A percentile compares a stretch with the other conserved stretches of the same genome.
Conservation (phyloP, 371 early-diverging fungal species). For the Lichtheimia corymbifera region DNA sequence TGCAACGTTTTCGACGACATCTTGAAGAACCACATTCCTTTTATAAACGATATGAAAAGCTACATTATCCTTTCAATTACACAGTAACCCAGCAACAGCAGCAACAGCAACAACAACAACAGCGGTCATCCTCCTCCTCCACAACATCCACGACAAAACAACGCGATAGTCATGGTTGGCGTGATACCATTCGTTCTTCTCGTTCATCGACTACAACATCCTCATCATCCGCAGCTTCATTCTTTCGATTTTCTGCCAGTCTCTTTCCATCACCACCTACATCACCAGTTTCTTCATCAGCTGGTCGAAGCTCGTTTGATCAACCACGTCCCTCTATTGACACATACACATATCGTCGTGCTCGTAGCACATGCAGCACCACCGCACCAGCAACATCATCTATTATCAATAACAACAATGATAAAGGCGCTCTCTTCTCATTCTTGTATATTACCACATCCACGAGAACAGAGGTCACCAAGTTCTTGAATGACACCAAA, state of each 20-base stretch:
- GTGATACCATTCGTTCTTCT: background rate
- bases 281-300: constrained; percentile 3
- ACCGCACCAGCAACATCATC: constrained; percentile 1
- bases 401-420: background rate
- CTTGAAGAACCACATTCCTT: constrained; percentile 30
- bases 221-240: constrained; percentile 42
- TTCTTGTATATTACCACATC: constrained; percentile 26
- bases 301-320: constrained; percentile 9
- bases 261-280: constrained; percentile 53
- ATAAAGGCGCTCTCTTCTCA: constrained; percentile 5
- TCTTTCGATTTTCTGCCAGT: constrained; percentile 28
- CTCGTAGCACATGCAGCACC: background rate
- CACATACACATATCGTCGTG: background rate
- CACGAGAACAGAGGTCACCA: constrained; percentile 20
- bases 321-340: constrained; percentile 10
- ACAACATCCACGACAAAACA: background rate
- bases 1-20: constrained; percentile 18
- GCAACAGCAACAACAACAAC: background rate
- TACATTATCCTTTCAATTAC: background rate
- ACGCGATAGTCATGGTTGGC: background rate
- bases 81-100: background rate
- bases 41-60: constrained; percentile 13
- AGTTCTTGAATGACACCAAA: constrained; percentile 27
- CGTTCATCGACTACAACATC: constrained; percentile 6
- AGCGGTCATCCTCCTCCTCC: background rate